Percentiles rank a stretch among this genome's conserved stretches.
Conservation (phyloP, 1,284 basidiomycete genomes). For the Lentinula novae-zelandiae region DNA sequence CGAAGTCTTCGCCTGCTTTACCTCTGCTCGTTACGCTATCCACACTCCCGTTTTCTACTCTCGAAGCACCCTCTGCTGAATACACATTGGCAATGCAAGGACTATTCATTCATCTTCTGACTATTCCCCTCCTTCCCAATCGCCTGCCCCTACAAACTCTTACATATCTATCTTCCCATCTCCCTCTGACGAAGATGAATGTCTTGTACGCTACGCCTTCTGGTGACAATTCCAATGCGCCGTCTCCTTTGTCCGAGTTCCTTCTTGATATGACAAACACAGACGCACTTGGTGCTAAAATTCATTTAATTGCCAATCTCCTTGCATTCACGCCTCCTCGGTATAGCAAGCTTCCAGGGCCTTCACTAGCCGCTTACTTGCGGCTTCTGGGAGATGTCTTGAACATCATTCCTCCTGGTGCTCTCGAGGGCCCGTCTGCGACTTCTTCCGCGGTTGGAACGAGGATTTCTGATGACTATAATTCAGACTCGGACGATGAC, state of each 20-base stretch:
- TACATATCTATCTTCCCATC: slow-evolving; percentile 31
- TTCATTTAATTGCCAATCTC: slow-evolving; percentile 66
- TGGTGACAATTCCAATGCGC: slow-evolving; percentile 1
- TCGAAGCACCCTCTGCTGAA: slow-evolving; percentile 23
- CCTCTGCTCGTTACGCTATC: slow-evolving; percentile 33
- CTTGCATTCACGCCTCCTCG: slow-evolving; percentile 45
- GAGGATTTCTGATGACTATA: slow-evolving; percentile 20
- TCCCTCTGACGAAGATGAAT: slow-evolving; percentile 29
- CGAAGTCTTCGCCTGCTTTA: slow-evolving; percentile 25
- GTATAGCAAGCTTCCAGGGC: slow-evolving; percentile 41
- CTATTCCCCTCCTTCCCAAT: slow-evolving; percentile 65
- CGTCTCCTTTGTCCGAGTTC: slow-evolving; percentile 15
- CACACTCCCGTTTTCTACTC: slow-evolving; percentile 26
- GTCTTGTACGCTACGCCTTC: neutral
- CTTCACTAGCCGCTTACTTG: slow-evolving; percentile 53
- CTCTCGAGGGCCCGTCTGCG: slow-evolving; percentile 41
- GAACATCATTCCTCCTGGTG: slow-evolving; percentile 46
- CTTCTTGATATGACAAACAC: slow-evolving; percentile 14
- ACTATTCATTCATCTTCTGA: slow-evolving; percentile 48
- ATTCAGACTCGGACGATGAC: slow-evolving; percentile 33
- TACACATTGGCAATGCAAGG: slow-evolving; percentile 30
- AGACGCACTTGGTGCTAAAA: slow-evolving; percentile 29
- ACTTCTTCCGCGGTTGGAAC: slow-evolving; percentile 18
- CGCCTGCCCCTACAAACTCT: slow-evolving; percentile 57
- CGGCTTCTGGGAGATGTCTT: slow-evolving; percentile 48